Evolutionary conservation across 208 protist species (phyloP).

Genomic region (Trypanosoma platydactyli): DNA sequence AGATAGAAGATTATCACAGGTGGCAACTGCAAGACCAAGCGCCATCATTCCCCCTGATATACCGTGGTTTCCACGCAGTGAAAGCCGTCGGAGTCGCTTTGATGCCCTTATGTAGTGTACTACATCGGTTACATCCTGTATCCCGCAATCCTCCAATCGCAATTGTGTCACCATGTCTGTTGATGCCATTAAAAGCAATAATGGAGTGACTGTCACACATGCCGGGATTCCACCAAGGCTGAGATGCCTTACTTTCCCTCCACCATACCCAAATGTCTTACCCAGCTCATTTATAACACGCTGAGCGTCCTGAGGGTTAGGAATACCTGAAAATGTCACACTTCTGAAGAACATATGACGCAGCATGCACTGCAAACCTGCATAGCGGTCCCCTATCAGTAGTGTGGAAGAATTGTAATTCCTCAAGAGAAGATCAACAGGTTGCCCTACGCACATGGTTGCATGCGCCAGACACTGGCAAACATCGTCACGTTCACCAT

Average conservation of each 20-base stretch:
- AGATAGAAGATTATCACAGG: constrained; percentile 21
- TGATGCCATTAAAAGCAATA: constrained; percentile 21
- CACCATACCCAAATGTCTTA: constrained; percentile 19
- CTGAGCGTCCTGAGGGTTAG: constrained; percentile 40
- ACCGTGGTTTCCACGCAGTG: constrained; percentile 46
- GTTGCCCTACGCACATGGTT: constrained; percentile 39
- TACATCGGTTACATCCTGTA: constrained; percentile 24
- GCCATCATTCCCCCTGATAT: constrained; percentile 34
- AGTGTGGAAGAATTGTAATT: constrained; percentile 49
- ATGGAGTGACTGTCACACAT: constrained; percentile 17
- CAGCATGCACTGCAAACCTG: constrained; percentile 61
- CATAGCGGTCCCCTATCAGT: constrained; percentile 36
- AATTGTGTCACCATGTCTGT: constrained; percentile 41
- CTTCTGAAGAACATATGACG: constrained; percentile 41
- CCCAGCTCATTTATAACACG: constrained; percentile 48
- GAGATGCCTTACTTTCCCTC: constrained; percentile 23
- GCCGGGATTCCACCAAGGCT: constrained; percentile 20
- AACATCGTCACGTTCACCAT: constrained; percentile 52
- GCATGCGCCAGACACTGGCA: constrained; percentile 64
- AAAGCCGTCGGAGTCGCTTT: constrained; percentile 37
- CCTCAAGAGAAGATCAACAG: constrained; percentile 37
- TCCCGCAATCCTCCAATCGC: constrained; percentile 42
- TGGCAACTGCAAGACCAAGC: constrained; percentile 37
- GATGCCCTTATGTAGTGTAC: constrained; percentile 32
- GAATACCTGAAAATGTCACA: constrained; percentile 38